Evolutionary conservation across 257 asterid species (phyloP).

Genomic region (Solanum sitiens): DNA sequence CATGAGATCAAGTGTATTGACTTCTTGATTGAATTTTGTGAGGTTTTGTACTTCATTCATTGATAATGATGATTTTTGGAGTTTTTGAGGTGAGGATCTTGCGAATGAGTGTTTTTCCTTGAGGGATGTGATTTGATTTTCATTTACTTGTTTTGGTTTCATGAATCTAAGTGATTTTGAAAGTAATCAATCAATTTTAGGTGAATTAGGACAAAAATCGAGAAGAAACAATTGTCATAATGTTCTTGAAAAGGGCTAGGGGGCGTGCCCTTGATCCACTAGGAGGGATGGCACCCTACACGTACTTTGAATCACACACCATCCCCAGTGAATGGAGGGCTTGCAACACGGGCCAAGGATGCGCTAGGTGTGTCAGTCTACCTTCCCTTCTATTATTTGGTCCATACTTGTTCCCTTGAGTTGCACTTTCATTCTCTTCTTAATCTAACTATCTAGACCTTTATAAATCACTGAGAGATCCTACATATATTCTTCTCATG

Average conservation of each 20-base stretch:
- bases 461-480: no score
- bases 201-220: neutral
- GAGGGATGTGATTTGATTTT: neutral
- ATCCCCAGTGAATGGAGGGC: neutral
- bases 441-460: no score
- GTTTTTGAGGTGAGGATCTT: neutral
- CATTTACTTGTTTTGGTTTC: neutral
- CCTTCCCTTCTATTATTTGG: no score
- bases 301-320: neutral
- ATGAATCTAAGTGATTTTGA: neutral
- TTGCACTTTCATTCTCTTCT: no score
- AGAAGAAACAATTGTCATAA: no score
- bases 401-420: no score
- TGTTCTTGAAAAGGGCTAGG: neutral
- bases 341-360: neutral
- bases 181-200: no score
- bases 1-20: neutral
- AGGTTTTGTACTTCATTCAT: neutral
- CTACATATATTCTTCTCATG: no score
- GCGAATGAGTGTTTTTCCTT: neutral
- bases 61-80: neutral
- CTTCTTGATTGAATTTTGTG: neutral
- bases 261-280: neutral
- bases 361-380: neutral
- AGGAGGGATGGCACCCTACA: accelerated